phyloP scores from a whole-genome alignment of 306 rosid genomes.

The Prunus davidiana region DNA sequence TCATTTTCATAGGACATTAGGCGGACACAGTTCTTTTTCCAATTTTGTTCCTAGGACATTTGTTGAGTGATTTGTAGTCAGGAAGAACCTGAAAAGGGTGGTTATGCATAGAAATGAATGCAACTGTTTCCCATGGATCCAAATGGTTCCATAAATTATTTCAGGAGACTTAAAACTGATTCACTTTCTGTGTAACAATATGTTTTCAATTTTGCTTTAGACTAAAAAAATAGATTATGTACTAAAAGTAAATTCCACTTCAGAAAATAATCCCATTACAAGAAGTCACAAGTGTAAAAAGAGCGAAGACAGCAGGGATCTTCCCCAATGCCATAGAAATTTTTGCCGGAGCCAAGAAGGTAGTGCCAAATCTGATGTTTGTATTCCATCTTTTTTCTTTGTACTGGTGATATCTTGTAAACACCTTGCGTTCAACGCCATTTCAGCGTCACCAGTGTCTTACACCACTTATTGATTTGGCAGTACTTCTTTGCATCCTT shows the following conservation, averaged over 20 bases:
- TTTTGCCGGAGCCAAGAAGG: slow-evolving; percentile 68
- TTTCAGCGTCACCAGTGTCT: slow-evolving; percentile 31
- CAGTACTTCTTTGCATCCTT: slow-evolving; percentile 94
- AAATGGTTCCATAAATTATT: background rate
- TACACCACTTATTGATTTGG: slow-evolving; percentile 28
- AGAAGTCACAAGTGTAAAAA: slow-evolving; percentile 73
- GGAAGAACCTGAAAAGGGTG: background rate
- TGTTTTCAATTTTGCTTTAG: background rate
- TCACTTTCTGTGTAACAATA: background rate
- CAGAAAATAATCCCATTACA: slow-evolving; percentile 83
- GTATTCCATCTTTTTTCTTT: slow-evolving; percentile 9
- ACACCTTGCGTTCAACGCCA: slow-evolving; percentile 13
- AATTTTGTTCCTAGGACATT: background rate
- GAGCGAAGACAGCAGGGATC: slow-evolving; percentile 96
- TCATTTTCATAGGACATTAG: background rate
- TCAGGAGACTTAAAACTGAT: background rate
- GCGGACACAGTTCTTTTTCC: background rate
- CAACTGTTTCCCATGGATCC: background rate
- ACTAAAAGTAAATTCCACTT: slow-evolving; percentile 16
- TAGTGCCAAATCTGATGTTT: slow-evolving; percentile 21
- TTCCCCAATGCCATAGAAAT: slow-evolving; percentile 97
- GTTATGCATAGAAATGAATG: background rate
- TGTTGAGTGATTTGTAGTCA: background rate
- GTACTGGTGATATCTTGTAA: slow-evolving; percentile 17
- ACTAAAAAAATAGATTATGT: background rate